phyloP scores from a whole-genome alignment of 768 basidiomycete species.

The Porphyrellus cyaneotinctus region DNA sequence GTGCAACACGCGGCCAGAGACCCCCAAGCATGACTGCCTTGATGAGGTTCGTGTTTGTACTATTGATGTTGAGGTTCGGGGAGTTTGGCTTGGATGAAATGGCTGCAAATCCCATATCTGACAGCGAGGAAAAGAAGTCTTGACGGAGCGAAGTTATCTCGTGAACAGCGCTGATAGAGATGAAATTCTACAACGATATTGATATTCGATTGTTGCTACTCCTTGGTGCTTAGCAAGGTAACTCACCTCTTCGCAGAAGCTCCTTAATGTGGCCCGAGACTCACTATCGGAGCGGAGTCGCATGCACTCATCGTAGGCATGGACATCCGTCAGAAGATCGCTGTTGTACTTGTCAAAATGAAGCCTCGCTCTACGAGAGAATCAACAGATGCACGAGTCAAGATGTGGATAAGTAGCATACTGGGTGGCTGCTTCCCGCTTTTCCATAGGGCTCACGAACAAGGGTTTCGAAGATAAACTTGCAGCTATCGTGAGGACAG shows the following conservation, averaged over 20 bases:
- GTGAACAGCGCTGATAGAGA: slow-evolving; percentile 65
- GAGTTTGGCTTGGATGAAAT: slow-evolving; percentile 41
- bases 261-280: slow-evolving; percentile 40
- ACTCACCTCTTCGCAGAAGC: slow-evolving; percentile 71
- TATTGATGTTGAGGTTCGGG: slow-evolving; percentile 59
- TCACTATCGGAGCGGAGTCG: slow-evolving; percentile 49
- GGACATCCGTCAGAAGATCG: slow-evolving; percentile 79
- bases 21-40: slow-evolving; percentile 85
- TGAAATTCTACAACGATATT: slow-evolving; percentile 61
- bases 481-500: slow-evolving; percentile 78
- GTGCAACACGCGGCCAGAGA: slow-evolving; percentile 79
- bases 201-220: too few species aligned
- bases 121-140: slow-evolving; percentile 71
- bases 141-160: slow-evolving; percentile 75
- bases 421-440: slow-evolving; percentile 75
- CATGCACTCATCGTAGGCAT: slow-evolving; percentile 66
- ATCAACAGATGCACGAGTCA: neutral
- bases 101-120: slow-evolving; percentile 66
- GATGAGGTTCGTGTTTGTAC: slow-evolving; percentile 65
- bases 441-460: slow-evolving; percentile 78
- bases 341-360: slow-evolving; percentile 70
- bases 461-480: slow-evolving; percentile 84
- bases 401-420: slow-evolving; percentile 32
- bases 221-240: too few species aligned
- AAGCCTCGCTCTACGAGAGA: slow-evolving; percentile 55